Evolutionary conservation across 2,329 filamentous ascomycete species (phyloP), one percentile per base, ranked within the genome.

Genomic region (Ceratocystis variospora): DNA sequence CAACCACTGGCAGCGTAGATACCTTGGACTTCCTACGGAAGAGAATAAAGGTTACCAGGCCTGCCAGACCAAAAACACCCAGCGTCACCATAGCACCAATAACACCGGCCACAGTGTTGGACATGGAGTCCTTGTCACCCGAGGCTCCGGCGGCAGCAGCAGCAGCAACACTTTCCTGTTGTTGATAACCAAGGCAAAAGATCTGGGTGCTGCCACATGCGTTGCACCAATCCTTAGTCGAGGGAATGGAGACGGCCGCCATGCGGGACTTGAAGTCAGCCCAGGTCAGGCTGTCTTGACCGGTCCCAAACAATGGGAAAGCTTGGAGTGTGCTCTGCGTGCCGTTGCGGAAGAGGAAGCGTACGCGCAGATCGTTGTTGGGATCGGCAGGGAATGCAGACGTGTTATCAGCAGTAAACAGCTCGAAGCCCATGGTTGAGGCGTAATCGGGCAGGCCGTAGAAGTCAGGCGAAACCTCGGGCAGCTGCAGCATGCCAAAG

Each of bases 381-480:
- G 66, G 65, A 12, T 72, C 64, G 0, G 68, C 68, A 0, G 74
- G 74, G 68, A 75, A 75, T 3, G 59, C 48, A 1, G 71, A 68
- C 0, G 62, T 61, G 41, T 69, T 66, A 28, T 72, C 69, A 10
- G 65, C 66, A 48, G 69, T 73, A 66, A 72, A 72, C n/a, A 75
- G 71, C 71, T 75, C 74, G 59, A 75, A 75, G 0, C 71, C 69
- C 72, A 75, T 73, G 62, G 74, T 75, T n/a, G 73, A 72, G 0
- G 74, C 74, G 28, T 75, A 75, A 1, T 74, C 73, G 5, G 74
- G 73, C 25, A 75, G 70, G 15, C 74, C 74, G 61, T 70, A 68
- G 64, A 75, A 75, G 67, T 74, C 66, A 1, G 68, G 64, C 7
- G 72, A 73, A 2, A 72, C 68, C 0, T 71, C 65, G 2, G 71